Evolutionary conservation across 345 rosid species (phyloP).

Genomic region (Eucalyptus curtisii): DNA sequence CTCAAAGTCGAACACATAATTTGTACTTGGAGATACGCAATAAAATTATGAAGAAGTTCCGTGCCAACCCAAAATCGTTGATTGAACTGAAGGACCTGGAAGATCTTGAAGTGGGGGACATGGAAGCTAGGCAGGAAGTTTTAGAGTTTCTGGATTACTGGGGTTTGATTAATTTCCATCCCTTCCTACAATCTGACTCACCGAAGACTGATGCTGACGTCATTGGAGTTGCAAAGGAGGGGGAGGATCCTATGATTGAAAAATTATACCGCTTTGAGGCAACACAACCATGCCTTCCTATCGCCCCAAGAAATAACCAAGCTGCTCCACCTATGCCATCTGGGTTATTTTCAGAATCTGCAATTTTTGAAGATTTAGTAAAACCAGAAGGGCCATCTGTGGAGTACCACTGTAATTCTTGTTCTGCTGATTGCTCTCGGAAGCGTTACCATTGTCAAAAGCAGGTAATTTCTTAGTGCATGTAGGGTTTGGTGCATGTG

Average conservation of each 20-base stretch:
- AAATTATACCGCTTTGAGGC: slow-evolving; percentile 68
- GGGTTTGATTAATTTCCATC: slow-evolving; percentile 98
- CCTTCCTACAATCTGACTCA: slow-evolving; percentile 45
- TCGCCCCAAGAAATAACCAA: slow-evolving; percentile 30
- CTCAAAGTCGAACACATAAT: slow-evolving; percentile 46
- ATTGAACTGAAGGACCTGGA: slow-evolving; percentile 63
- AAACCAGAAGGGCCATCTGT: slow-evolving; percentile 80
- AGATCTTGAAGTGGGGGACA: slow-evolving; percentile 70
- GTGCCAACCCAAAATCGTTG: slow-evolving; percentile 42
- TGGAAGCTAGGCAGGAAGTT: slow-evolving; percentile 80
- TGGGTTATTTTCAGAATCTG: slow-evolving; percentile 62
- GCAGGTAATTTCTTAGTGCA: slow-evolving; percentile 37
- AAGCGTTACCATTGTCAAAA: slow-evolving; percentile 98
- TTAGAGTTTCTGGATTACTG: slow-evolving; percentile 94
- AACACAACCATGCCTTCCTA: slow-evolving; percentile 33
- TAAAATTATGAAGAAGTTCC: slow-evolving; percentile 78
- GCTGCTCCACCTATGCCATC: slow-evolving; percentile 42
- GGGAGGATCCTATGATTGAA: slow-evolving; percentile 44
- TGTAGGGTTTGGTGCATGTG: neutral
- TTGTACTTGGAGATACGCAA: slow-evolving; percentile 75
- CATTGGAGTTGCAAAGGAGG: slow-evolving; percentile 22
- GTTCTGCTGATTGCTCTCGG: slow-evolving; percentile 98
- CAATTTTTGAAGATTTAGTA: slow-evolving; percentile 62
- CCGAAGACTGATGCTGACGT: slow-evolving; percentile 14
- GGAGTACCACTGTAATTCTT: slow-evolving; percentile 97